Base-by-base conservation (phyloP, 140 eudicot genomes). In the Stevia rebaudiana region DNA sequence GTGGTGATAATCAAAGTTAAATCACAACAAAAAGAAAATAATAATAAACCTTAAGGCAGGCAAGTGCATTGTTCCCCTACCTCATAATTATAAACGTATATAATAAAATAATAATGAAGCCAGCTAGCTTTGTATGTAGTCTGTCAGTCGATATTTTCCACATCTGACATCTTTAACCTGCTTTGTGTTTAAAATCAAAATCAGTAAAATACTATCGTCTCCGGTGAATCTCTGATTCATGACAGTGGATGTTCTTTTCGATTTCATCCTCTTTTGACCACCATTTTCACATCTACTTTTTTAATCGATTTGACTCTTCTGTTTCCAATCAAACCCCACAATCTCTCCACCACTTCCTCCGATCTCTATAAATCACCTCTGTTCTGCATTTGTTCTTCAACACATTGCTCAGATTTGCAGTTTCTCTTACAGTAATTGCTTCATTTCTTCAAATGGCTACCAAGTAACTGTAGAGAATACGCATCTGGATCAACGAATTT, bases 251-350 rank as follows among this genome's bases (percentile, higher is more conserved):
- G 74, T 66, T 66, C 41, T 74, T 64, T 39, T 62, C 31, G 40
- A 21, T 60, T 57, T 30, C 62, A 44, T 25, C 69, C 63, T 16
- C 36, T 42, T 42, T 56, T 71, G 61, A 65, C 73, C 78, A 43
- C n/a, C 65, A 73, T 73, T 73, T 63, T 60, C 46, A 63, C 47
- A 62, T 72, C 59, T 63, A 5, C 70, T 55, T 62, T 64, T 67
- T 55, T 22, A 48, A 55, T 69, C 78, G 69, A 77, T 74, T 70
- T 74, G 64, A 54, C 73, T 63, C 55, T 72, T 74, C n/a, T 16
- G 1, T 18, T 24, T 19, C 8, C 28, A 49, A 57, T 57, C 48
- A 58, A 40, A 51, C 9, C 62, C 61, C 72, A 7, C 1, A 41
- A 47, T 42, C 67, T 30, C 74, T 61, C 59, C 67, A 46, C 75